Evolutionary conservation across 768 basidiomycete genomes (phyloP), one percentile per base, ranked within the genome.

Genomic region (Clitopilus hobsonii): DNA sequence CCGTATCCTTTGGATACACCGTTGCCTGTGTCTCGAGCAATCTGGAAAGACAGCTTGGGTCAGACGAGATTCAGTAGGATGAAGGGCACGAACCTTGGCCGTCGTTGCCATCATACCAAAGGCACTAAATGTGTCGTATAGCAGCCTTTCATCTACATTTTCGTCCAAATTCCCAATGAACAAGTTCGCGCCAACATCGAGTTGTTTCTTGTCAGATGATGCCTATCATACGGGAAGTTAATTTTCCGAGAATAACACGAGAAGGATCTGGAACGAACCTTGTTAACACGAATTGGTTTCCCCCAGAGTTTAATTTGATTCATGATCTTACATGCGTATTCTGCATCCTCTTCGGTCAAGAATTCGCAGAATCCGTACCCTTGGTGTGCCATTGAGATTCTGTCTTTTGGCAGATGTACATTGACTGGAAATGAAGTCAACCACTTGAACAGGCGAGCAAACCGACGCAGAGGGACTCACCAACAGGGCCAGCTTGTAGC

Each of bases 331-430:
- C 96, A 98, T 55, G 94, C 96, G 71, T 99, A 99, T 73, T 99
- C 97, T 58, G 97, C 94, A 74, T 98, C 97, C 70, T 97, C 95
- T 76, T 98, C 95, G 32, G 94, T 94, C 72, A 96, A 76, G 71
- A 99, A 98, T 78, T 99, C 97, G 82, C 96, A 98, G 75, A 99
- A 99, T 36, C 97, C 97, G 73, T 98, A 99, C 48, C 97, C 97
- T 74, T 99, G 97, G 69, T 98, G 97, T 1, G 91, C 81, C 91
- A 95, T 96, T 11, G 94, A 97, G 54, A 99, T 92, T 62, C 97
- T 87, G 73, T 99, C 97, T 74, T 98, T 99, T 13, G 97, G 95
- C 6, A 99, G 78, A 73, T 98, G 97, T 0, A 98, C 95, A 66
- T 98, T 99, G 20, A 94, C 96, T 96, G 28, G 29, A 28, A 16